Conservation (phyloP, 371 early-diverging fungal genomes). For the Globomyces sp. region DNA sequence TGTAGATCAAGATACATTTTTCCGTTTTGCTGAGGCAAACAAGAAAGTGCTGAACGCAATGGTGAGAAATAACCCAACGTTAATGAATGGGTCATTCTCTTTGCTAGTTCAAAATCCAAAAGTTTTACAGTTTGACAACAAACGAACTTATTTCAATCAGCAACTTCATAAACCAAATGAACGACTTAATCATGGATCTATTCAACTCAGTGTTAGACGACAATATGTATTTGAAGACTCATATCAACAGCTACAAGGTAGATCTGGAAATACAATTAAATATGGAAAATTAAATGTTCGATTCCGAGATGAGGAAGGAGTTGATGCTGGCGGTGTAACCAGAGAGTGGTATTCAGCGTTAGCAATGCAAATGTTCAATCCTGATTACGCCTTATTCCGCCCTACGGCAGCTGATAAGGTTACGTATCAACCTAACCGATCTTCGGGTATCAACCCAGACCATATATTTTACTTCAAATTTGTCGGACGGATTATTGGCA, state of each 20-base stretch:
- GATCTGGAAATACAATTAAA: slow-evolving; percentile 89
- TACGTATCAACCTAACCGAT: slow-evolving; percentile 96
- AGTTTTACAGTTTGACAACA: slow-evolving; percentile 98
- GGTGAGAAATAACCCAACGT: slow-evolving; percentile 93
- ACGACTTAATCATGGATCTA: slow-evolving; percentile 34
- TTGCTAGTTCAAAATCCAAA: slow-evolving; percentile 93
- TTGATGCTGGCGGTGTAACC: slow-evolving; percentile 98
- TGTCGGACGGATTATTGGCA: slow-evolving; percentile 98
- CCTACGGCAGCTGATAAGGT: slow-evolving; percentile 93
- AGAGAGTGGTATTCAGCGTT: slow-evolving; percentile 98
- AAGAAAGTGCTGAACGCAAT: slow-evolving; percentile 94
- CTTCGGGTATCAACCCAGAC: slow-evolving; percentile 92
- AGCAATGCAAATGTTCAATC: slow-evolving; percentile 97
- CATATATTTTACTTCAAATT: slow-evolving; percentile 97
- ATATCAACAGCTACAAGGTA: slow-evolving; percentile 89
- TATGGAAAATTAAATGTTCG: slow-evolving; percentile 91
- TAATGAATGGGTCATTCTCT: slow-evolving; percentile 97
- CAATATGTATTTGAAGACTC: slow-evolving; percentile 96
- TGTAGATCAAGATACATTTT: slow-evolving; percentile 53
- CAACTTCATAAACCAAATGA: slow-evolving; percentile 86
- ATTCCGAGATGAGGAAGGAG: slow-evolving; percentile 97
- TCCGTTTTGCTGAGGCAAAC: slow-evolving; percentile 89
- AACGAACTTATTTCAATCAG: slow-evolving; percentile 95
- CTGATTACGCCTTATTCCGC: slow-evolving; percentile 96
- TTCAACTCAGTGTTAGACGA: slow-evolving; percentile 91